phyloP scores from a whole-genome alignment of 495 filamentous ascomycete genomes.

The Tuber indicum region DNA sequence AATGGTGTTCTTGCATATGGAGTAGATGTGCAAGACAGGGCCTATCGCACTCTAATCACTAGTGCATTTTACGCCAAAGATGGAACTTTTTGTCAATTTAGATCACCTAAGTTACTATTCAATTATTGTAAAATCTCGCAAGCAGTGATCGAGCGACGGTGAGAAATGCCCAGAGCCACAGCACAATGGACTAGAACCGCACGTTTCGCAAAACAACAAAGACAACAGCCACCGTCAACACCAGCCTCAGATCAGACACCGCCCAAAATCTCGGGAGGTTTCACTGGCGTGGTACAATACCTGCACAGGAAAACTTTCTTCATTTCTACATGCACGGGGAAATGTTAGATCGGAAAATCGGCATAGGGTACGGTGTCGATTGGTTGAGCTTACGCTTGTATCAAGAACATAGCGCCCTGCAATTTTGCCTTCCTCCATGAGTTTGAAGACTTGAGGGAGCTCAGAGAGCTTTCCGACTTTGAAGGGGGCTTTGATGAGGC shows the following conservation, averaged over 20 bases:
- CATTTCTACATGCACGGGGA: background rate
- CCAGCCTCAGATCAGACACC: background rate
- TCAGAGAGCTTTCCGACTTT: conserved; percentile 74
- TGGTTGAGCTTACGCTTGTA: conserved; percentile 25
- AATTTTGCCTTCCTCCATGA: conserved; percentile 72
- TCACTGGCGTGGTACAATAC: background rate
- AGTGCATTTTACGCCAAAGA: too few relatives aligned
- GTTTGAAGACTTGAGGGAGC: conserved; percentile 62
- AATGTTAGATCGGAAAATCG: conserved; percentile 1
- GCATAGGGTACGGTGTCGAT: background rate
- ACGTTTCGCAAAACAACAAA: background rate
- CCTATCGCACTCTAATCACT: too few relatives aligned
- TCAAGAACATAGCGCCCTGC: conserved; percentile 85
- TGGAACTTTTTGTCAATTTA: too few relatives aligned
- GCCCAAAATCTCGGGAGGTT: background rate
- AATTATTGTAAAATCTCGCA: too few relatives aligned
- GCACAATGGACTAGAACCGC: background rate
- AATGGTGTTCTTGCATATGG: too few relatives aligned
- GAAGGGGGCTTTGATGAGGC: conserved; percentile 77
- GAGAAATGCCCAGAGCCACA: background rate
- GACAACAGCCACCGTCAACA: background rate
- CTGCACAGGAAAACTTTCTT: background rate
- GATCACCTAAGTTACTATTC: too few relatives aligned
- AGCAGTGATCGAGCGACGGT: background rate
- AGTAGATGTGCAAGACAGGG: too few relatives aligned